Evolutionary conservation across 2,329 filamentous ascomycete genomes (phyloP), one percentile per base, ranked within the genome.

Genomic region (Penicillium sp.): DNA sequence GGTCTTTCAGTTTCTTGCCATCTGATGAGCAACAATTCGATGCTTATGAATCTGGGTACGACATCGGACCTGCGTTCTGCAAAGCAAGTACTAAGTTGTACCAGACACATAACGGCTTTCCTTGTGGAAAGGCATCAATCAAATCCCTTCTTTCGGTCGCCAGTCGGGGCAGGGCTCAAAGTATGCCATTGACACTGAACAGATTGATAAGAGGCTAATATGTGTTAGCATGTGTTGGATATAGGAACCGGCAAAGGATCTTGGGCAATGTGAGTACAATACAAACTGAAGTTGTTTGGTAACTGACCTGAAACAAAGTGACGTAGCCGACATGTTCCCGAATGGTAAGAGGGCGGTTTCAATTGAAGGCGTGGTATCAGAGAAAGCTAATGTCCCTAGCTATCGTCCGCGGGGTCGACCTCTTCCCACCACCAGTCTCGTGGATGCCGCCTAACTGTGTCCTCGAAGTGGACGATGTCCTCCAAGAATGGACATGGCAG

Each of bases 21-120:
- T 59, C 57, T 10, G 59, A 61, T 45, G 59, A 61, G 1, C 50
- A 50, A 2, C 51, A 56, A 50, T 61, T 61, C 11, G 59, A 61
- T 32, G 45, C 59, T 5, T 61, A 61, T 41, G 59, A 61, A 50
- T 57, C 54, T 27, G 59, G 54, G 59, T 61, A 54, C 16, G 21
- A 11, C 9, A 14, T 31, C 11, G 18, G 3, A 5, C 10, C 45
- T 27, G 29, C 13, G 6, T 36, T 18, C 11, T 22, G 0, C 9
- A 5, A 34, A 8, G 6, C 1, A 34, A 8, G 24, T 10, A 11
- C 24, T 31, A 29, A 27, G 48, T 24, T 11, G 18, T 18, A 9
- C 5, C 24, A 61, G 59, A 11, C 59, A 61, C 24, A n/a, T 61
- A 9, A 41, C 59, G 3, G 48, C 54, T 5, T 42, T 61, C 10